Conservation (phyloP, 345 rosid species). For the Camelina neglecta region DNA sequence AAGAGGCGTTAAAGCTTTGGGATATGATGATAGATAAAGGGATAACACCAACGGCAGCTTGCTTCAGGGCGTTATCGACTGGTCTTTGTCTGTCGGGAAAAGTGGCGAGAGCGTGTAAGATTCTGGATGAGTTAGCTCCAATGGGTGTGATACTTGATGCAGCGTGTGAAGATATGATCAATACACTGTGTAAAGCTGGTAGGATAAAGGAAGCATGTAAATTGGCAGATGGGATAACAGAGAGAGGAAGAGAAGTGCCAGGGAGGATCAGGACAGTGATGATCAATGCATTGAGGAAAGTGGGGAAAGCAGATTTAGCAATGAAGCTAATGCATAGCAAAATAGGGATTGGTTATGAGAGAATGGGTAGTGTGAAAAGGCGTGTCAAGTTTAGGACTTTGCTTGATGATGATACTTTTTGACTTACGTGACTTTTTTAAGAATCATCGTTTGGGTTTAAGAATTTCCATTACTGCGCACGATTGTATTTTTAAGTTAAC, state of each 20-base stretch:
- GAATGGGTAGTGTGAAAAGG: conserved; percentile 71
- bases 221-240: conserved; percentile 83
- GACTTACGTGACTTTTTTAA: neutral
- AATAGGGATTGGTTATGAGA: conserved; percentile 84
- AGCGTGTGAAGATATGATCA: conserved; percentile 84
- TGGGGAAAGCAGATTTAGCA: conserved; percentile 82
- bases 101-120: conserved; percentile 87
- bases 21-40: conserved; percentile 87
- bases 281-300: conserved; percentile 87
- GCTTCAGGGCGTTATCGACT: conserved; percentile 67
- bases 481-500: no score
- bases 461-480: no score
- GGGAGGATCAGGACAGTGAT: conserved; percentile 72
- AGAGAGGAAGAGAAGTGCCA: conserved; percentile 81
- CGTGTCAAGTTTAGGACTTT: conserved; percentile 74
- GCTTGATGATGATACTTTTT: conserved; percentile 43
- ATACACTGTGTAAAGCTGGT: conserved; percentile 71
- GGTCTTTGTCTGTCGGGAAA: conserved; percentile 91
- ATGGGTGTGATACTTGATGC: conserved; percentile 80
- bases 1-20: conserved; percentile 85
- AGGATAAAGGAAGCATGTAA: conserved; percentile 84
- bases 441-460: neutral
- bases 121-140: conserved; percentile 86
- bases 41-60: conserved; percentile 81
- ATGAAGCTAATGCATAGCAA: conserved; percentile 89